Conservation (phyloP, 2,329 filamentous ascomycete species). For the Capronia epimyces region DNA sequence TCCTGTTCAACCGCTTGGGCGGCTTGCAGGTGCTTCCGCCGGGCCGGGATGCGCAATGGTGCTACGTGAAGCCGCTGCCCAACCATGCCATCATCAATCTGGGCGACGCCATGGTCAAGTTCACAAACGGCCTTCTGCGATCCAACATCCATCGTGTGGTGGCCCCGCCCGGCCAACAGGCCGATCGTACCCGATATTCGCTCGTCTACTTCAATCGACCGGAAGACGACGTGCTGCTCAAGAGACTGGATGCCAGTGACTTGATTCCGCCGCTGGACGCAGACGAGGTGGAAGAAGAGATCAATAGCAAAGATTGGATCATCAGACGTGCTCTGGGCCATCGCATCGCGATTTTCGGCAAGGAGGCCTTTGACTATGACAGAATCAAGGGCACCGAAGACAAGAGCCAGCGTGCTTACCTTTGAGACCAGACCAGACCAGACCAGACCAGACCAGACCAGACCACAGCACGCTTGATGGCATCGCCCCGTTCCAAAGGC, state of each 20-base stretch:
- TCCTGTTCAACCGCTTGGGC: conserved; percentile 53
- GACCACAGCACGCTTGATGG: no score
- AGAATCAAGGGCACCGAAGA: conserved; percentile 24
- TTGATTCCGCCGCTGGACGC: conserved; percentile 34
- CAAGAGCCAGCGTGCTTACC: conserved; percentile 25
- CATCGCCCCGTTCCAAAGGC: no score
- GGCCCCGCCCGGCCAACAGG: conserved; percentile 47
- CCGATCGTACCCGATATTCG: conserved; percentile 43
- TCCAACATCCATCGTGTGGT: conserved; percentile 48
- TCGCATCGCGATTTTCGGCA: conserved; percentile 27
- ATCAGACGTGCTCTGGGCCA: conserved; percentile 37
- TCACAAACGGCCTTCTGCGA: conserved; percentile 39
- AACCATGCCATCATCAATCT: conserved; percentile 38
- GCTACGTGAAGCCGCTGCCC: conserved; percentile 49
- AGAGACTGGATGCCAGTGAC: conserved; percentile 35
- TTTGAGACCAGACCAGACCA: no score
- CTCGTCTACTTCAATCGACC: conserved; percentile 53
- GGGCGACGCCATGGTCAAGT: conserved; percentile 40
- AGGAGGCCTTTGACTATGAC: conserved; percentile 25
- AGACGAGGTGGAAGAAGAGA: conserved; percentile 34
- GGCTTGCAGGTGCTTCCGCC: conserved; percentile 51
- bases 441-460: no score
- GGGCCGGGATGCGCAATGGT: conserved; percentile 41
- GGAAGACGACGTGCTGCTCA: conserved; percentile 44
- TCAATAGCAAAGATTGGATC: conserved; percentile 42